Percentiles rank a stretch among this genome's conserved stretches.
phyloP scores from a whole-genome alignment of 768 basidiomycete species.

The Lyophyllum semitale region DNA sequence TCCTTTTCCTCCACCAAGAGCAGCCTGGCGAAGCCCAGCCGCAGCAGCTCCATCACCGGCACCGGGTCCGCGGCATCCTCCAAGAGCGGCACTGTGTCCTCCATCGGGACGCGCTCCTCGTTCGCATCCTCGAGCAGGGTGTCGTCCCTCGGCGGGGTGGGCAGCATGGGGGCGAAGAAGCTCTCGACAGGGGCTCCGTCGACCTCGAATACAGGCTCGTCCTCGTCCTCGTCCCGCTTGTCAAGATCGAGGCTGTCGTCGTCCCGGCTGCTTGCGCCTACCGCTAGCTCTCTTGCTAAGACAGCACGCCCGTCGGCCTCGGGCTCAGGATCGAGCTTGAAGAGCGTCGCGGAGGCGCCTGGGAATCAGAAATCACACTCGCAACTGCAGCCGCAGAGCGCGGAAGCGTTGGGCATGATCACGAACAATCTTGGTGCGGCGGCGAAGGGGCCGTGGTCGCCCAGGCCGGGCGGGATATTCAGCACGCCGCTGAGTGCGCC shows the following conservation, averaged over 20 bases:
- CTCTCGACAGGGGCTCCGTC: constrained; percentile 9
- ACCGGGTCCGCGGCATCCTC: constrained; percentile 22
- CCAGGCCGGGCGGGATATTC: constrained; percentile 44
- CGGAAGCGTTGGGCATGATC: constrained; percentile 22
- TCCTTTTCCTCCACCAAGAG: constrained; percentile 17
- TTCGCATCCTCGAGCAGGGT: constrained; percentile 25
- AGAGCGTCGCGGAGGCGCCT: constrained; percentile 5
- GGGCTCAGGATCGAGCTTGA: constrained; percentile 11
- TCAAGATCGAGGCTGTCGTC: constrained; percentile 22
- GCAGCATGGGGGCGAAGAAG: constrained; percentile 39
- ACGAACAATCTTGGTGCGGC: constrained; percentile 32
- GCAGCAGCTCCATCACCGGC: constrained; percentile 10
- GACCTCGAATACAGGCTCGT: constrained; percentile 2
- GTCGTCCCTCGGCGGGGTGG: constrained; percentile 23
- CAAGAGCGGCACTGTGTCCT: constrained; percentile 36
- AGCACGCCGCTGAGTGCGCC: constrained; percentile 47
- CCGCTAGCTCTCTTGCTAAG: constrained; percentile 77
- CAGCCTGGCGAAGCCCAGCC: constrained; percentile 7
- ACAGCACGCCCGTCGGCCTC: constrained; percentile 24
- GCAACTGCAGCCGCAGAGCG: no score
- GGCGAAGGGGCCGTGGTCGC: constrained; percentile 23
- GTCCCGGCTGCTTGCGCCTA: constrained; percentile 68
- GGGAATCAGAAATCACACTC: background rate
- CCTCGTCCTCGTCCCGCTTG: constrained; percentile 21
- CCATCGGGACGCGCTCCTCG: constrained; percentile 42